These are phyloP conservation scores for Solanum raphanifolium DNA, from an alignment of 257 asterid species.

Conservation along the genomic window DNA sequence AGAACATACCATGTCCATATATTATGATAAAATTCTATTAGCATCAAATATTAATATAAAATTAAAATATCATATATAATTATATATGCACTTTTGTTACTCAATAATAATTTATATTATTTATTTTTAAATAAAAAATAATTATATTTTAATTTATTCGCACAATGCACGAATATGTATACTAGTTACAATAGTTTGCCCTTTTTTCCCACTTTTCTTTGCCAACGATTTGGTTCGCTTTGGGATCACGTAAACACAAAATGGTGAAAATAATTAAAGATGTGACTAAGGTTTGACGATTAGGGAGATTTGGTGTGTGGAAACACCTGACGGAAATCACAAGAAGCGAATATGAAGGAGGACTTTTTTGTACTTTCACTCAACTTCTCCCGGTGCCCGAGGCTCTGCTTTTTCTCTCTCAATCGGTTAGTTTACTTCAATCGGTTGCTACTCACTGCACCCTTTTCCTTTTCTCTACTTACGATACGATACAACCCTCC, in stretches of 20 bases:
- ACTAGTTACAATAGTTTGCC: too few species aligned
- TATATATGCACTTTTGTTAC: too few species aligned
- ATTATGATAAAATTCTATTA: too few species aligned
- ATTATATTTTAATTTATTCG: too few species aligned
- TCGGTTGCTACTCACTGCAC: not conserved
- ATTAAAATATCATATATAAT: too few species aligned
- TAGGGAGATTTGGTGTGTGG: not conserved
- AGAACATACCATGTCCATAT: too few species aligned
- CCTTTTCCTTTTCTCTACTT: not conserved
- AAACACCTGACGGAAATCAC: not conserved
- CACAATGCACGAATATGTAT: too few species aligned
- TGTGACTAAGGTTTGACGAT: not conserved
- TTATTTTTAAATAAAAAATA: too few species aligned
- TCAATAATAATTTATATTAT: too few species aligned
- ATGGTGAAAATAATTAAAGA: not conserved
- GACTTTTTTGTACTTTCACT: constrained; percentile 9
- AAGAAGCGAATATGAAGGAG: not conserved
- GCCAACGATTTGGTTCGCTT: not conserved
- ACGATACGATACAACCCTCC: not conserved
- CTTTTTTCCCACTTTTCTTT: too few species aligned
- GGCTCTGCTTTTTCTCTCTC: not conserved
- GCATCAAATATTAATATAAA: too few species aligned
- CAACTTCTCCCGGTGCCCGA: not conserved
- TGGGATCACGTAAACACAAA: not conserved
- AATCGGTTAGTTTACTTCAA: not conserved